Conservation (phyloP, 768 basidiomycete genomes). For the Amanita muscaria region DNA sequence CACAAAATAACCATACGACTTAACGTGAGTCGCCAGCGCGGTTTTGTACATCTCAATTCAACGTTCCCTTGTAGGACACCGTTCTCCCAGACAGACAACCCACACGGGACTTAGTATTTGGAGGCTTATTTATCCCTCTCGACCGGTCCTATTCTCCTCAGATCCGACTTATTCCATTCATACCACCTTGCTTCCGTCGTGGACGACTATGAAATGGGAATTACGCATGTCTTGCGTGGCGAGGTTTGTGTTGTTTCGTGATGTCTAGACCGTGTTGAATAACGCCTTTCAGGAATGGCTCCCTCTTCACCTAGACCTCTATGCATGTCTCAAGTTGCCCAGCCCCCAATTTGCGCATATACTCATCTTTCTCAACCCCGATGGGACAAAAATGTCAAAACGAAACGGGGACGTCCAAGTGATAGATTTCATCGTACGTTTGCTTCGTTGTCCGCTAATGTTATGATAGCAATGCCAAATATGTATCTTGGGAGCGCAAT, state of each 20-base stretch:
- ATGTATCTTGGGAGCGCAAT: too few relatives aligned
- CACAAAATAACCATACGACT: slow-evolving; percentile 77
- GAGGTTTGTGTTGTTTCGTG: slow-evolving; percentile 42
- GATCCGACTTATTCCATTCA: slow-evolving; percentile 89
- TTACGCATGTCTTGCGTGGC: slow-evolving; percentile 86
- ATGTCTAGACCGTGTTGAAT: too few relatives aligned
- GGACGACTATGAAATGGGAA: too few relatives aligned
- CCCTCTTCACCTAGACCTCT: slow-evolving; percentile 84
- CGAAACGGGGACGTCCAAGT: slow-evolving; percentile 86
- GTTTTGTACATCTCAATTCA: slow-evolving; percentile 1
- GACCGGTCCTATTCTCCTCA: slow-evolving; percentile 87
- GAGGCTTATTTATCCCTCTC: slow-evolving; percentile 67
- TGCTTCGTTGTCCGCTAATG: too few relatives aligned
- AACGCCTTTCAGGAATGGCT: slow-evolving; percentile 75
- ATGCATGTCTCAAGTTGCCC: too few relatives aligned
- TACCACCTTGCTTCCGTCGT: slow-evolving; percentile 96
- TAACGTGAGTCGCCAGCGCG: too few relatives aligned
- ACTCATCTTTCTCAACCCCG: too few relatives aligned
- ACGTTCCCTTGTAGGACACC: slow-evolving; percentile 37
- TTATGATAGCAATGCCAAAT: too few relatives aligned
- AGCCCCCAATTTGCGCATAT: too few relatives aligned
- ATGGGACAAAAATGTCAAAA: slow-evolving; percentile 97
- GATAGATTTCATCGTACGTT: slow-evolving; percentile 71
- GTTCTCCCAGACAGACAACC: slow-evolving; percentile 42
- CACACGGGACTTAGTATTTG: slow-evolving; percentile 69